Percentiles rank a stretch among this genome's conserved stretches.
Evolutionary conservation across 2,329 filamentous ascomycete species (phyloP).

Genomic region (Leptographium galeiforme): DNA sequence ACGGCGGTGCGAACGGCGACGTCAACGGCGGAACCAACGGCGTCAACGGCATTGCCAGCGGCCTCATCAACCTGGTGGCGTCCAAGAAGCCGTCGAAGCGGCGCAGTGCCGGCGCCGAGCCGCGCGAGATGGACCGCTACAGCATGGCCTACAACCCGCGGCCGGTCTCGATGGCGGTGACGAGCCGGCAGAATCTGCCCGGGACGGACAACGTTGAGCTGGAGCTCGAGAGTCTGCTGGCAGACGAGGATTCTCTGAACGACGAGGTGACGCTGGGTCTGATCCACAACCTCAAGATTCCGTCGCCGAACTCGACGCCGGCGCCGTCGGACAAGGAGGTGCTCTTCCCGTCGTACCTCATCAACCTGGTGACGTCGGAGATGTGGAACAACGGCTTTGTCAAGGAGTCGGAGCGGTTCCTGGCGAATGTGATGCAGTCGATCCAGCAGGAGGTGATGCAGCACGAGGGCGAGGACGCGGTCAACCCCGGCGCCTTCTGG

Average conservation of each 20-base stretch:
- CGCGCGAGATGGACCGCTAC: conserved; percentile 76
- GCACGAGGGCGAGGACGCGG: conserved; percentile 90
- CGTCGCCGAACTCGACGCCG: conserved; percentile 70
- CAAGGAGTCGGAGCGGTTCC: conserved; percentile 96
- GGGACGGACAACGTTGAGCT: conserved; percentile 83
- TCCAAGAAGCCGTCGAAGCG: conserved; percentile 88
- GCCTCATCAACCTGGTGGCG: conserved; percentile 86
- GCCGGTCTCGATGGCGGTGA: conserved; percentile 89
- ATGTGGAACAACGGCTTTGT: conserved; percentile 99
- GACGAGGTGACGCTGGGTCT: conserved; percentile 94
- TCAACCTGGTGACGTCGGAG: conserved; percentile 96
- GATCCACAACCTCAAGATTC: conserved; percentile 94
- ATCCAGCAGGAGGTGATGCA: conserved; percentile 99
- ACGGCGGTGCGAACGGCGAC: conserved; percentile 40
- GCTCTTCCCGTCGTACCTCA: conserved; percentile 94
- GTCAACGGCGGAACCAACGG: conserved; percentile 40
- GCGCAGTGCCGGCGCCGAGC: conserved; percentile 78
- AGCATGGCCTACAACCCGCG: conserved; percentile 87
- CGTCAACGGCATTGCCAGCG: conserved; percentile 14
- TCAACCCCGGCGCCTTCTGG: conserved; percentile 98
- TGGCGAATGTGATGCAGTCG: conserved; percentile 98
- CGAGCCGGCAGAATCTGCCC: conserved; percentile 51
- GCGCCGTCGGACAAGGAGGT: conserved; percentile 97
- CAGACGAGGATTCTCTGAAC: conserved; percentile 90
- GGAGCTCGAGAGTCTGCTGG: conserved; percentile 84